Evolutionary conservation across 2,329 filamentous ascomycete genomes (phyloP).

Genomic region (Hypomyces rosellus): DNA sequence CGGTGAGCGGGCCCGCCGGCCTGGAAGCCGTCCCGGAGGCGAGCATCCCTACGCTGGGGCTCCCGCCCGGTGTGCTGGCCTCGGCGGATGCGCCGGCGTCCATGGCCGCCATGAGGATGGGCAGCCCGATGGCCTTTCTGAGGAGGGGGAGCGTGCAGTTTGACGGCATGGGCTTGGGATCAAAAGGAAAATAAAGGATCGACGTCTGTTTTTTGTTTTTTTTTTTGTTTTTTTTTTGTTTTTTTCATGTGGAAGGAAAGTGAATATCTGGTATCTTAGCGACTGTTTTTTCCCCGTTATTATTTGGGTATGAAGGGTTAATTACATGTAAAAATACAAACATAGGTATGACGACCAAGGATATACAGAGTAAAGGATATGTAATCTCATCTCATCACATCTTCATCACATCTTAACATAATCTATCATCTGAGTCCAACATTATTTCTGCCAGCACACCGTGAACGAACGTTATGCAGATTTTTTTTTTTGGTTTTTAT

Average conservation of each 20-base stretch:
- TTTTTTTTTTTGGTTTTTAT: too few species aligned
- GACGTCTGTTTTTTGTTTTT: not conserved
- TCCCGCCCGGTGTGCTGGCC: slow-evolving; percentile 49
- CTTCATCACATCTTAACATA: too few species aligned
- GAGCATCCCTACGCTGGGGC: slow-evolving; percentile 52
- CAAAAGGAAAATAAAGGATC: slow-evolving; percentile 12
- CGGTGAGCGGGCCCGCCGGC: slow-evolving; percentile 18
- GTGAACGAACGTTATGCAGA: too few species aligned
- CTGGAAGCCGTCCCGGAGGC: slow-evolving; percentile 45
- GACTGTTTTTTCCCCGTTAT: not conserved
- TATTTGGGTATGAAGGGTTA: too few species aligned
- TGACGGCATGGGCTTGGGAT: slow-evolving; percentile 23
- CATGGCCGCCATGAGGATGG: slow-evolving; percentile 27
- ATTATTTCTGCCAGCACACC: too few species aligned
- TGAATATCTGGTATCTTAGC: not conserved
- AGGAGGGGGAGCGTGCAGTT: slow-evolving; percentile 45
- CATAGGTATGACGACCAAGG: too few species aligned
- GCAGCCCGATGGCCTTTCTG: slow-evolving; percentile 42
- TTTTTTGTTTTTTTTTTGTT: not conserved
- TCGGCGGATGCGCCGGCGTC: slow-evolving; percentile 22
- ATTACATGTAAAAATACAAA: too few species aligned
- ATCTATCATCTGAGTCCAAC: too few species aligned
- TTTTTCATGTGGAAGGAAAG: not conserved
- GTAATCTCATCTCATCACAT: too few species aligned
- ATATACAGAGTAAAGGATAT: too few species aligned